phyloP scores from a whole-genome alignment of 1,284 basidiomycete genomes.

The Cutaneotrichosporon dermatis region DNA sequence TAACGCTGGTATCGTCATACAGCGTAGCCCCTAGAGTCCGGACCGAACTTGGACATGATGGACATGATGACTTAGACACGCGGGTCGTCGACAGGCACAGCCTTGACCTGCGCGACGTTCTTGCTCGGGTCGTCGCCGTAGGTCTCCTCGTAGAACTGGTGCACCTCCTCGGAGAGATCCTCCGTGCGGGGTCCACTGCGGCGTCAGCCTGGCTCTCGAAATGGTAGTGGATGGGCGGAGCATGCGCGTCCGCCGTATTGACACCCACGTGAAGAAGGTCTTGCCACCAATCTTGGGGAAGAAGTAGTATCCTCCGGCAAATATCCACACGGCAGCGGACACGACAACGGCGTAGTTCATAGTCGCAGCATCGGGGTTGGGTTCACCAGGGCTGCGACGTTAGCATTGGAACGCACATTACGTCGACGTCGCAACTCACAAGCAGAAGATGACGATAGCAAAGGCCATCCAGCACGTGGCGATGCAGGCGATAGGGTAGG shows the following conservation, averaged over 20 bases:
- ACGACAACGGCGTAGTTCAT: conserved; percentile 43
- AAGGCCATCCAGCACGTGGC: conserved; percentile 39
- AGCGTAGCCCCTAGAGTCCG: too few species aligned
- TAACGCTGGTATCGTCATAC: too few species aligned
- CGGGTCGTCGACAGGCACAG: conserved; percentile 2
- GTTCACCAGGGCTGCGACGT: conserved; percentile 33
- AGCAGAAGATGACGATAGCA: conserved; percentile 41
- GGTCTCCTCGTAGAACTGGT: conserved; percentile 15
- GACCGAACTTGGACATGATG: too few species aligned
- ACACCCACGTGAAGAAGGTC: conserved; percentile 40
- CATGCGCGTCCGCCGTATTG: too few species aligned
- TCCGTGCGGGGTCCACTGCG: conserved; percentile 10
- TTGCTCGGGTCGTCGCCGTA: conserved; percentile 9
- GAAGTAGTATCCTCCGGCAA: conserved; percentile 34
- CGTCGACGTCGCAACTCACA: conserved; percentile 22
- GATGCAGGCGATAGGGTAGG: conserved; percentile 28
- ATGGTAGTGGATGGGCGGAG: too few species aligned
- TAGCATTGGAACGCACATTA: background rate
- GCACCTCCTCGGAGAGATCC: conserved; percentile 13
- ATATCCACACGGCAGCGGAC: conserved; percentile 33
- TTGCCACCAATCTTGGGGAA: conserved; percentile 38
- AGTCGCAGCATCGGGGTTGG: conserved; percentile 24
- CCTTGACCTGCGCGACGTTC: conserved; percentile 2
- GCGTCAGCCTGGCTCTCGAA: background rate
- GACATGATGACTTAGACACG: too few species aligned